These are phyloP conservation scores for Corylus americana DNA, from an alignment of 306 rosid genomes.

Conservation along the genomic window DNA sequence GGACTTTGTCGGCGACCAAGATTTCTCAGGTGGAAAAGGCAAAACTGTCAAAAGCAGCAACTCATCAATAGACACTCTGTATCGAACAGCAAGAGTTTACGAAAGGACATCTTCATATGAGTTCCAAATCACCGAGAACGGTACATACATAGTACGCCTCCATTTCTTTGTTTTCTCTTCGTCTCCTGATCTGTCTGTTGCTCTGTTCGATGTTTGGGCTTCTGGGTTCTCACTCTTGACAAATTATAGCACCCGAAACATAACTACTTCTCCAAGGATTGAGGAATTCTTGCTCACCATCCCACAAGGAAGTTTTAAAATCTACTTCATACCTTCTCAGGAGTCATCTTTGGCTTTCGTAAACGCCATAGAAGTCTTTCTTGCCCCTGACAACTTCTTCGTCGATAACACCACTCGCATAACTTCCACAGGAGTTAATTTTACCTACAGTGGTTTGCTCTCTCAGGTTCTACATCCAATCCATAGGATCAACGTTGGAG, in stretches of 20 bases:
- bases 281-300: conserved; percentile 37
- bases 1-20: conserved; percentile 16
- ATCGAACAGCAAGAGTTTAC: conserved; percentile 42
- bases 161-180: conserved; percentile 54
- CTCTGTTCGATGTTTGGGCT: conserved; percentile 43
- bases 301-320: neutral
- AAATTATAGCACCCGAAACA: conserved; percentile 6
- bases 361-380: conserved; percentile 52
- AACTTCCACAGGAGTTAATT: neutral
- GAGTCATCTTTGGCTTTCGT: conserved; percentile 37
- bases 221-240: conserved; percentile 22
- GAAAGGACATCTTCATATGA: neutral
- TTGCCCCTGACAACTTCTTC: conserved; percentile 22
- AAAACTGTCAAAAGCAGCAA: neutral
- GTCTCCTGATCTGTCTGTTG: conserved; percentile 13
- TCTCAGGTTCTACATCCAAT: conserved; percentile 27
- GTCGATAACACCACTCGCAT: fast-evolving
- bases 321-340: conserved; percentile 34
- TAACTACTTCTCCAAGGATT: conserved; percentile 9
- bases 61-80: neutral
- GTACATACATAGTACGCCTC: conserved; percentile 49
- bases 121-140: neutral
- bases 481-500: conserved; percentile 44
- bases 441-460: neutral
- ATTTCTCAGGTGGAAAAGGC: neutral